Evolutionary conservation across 208 protist genomes (phyloP).

Genomic region (Acanthamoeba castellanii): DNA sequence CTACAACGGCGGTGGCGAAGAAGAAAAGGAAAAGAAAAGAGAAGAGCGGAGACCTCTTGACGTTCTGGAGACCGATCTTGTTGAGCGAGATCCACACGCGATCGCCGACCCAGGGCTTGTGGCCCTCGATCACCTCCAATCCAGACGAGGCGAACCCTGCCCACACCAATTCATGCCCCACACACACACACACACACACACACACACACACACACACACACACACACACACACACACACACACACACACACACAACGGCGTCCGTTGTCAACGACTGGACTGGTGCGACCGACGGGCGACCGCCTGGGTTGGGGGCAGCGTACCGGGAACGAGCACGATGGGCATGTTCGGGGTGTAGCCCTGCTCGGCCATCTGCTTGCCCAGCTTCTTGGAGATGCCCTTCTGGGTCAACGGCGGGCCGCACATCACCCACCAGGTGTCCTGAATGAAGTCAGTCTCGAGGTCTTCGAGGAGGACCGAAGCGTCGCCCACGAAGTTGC

Average conservation of each 20-base stretch:
- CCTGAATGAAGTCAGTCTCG: slow-evolving; percentile 5
- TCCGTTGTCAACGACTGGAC: too few species aligned
- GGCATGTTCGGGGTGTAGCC: slow-evolving; percentile 66
- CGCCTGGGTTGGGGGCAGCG: too few species aligned
- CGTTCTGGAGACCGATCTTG: slow-evolving; percentile 50
- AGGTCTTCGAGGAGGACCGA: background rate
- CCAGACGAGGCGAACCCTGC: slow-evolving; percentile 68
- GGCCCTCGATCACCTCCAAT: slow-evolving; percentile 53
- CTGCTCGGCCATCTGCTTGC: slow-evolving; percentile 44
- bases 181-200: too few species aligned
- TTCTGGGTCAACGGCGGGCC: background rate
- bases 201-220: too few species aligned
- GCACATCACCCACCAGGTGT: slow-evolving; percentile 32
- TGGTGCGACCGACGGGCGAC: background rate
- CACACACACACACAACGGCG: background rate
- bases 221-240: too few species aligned
- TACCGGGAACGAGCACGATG: slow-evolving; percentile 63
- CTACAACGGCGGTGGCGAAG: background rate
- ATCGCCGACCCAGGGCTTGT: slow-evolving; percentile 26
- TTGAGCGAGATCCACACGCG: slow-evolving; percentile 71
- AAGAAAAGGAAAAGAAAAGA: too few species aligned
- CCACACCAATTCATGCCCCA: too few species aligned
- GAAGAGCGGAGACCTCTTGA: background rate
- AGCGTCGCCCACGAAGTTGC: background rate
- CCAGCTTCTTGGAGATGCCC: slow-evolving; percentile 41